These are phyloP conservation scores for Paramecium caudatum DNA, from an alignment of 73 alveolate species.

Conservation along the genomic window DNA sequence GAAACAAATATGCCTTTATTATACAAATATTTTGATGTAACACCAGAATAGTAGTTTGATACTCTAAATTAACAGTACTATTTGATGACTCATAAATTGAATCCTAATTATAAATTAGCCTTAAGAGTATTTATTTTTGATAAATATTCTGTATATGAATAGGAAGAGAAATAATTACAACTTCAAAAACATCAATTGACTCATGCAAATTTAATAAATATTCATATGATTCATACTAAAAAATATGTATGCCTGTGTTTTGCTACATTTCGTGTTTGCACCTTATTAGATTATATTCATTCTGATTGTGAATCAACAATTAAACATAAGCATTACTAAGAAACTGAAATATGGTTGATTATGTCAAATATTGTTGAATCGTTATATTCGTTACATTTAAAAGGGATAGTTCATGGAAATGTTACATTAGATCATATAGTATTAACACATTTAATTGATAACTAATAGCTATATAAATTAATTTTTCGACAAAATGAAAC, in stretches of 20 bases:
- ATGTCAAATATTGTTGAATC: conserved; percentile 35
- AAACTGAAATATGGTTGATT: conserved; percentile 46
- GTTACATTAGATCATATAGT: conserved; percentile 47
- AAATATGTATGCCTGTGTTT: conserved; percentile 53
- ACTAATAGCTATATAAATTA: not conserved
- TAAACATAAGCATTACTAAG: not conserved
- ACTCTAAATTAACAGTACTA: not conserved
- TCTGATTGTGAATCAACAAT: not conserved
- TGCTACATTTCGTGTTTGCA: conserved; percentile 34
- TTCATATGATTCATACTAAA: conserved; percentile 59
- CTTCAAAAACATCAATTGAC: conserved; percentile 5
- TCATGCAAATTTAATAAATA: conserved; percentile 57
- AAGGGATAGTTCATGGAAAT: conserved; percentile 61
- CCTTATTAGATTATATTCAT: conserved; percentile 46
- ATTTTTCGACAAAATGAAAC: not conserved
- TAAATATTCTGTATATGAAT: conserved; percentile 1
- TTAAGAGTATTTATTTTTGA: not conserved
- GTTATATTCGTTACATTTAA: conserved; percentile 32
- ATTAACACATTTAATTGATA: not conserved
- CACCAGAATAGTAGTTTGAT: conserved; percentile 2
- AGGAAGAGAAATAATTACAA: conserved; percentile 19
- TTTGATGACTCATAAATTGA: conserved; percentile 27
- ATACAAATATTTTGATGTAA: conserved; percentile 52
- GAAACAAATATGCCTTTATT: conserved; percentile 52
- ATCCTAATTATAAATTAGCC: conserved; percentile 33